Percentiles rank a stretch among this genome's conserved stretches.
Evolutionary conservation across 345 rosid species (phyloP).

Genomic region (Erysimum cheiranthoides): DNA sequence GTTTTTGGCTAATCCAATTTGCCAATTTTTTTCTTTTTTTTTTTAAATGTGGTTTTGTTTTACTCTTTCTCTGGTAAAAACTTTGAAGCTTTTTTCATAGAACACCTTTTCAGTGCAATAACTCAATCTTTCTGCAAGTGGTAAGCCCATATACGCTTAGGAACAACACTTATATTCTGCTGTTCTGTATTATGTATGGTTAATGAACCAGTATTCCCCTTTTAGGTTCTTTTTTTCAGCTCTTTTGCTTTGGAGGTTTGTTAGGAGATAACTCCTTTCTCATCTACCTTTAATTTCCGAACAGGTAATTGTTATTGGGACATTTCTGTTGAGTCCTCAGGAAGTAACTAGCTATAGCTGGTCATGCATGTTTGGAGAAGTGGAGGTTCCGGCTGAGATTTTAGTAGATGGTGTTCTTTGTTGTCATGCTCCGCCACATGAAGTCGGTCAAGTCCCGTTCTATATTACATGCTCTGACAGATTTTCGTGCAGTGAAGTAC

Average conservation of each 20-base stretch:
- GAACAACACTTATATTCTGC: neutral
- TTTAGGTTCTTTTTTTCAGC: slow-evolving; percentile 16
- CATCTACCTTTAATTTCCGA: slow-evolving; percentile 25
- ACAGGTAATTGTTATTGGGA: slow-evolving; percentile 75
- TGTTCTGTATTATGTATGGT: slow-evolving; percentile 34
- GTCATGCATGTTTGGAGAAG: slow-evolving; percentile 98
- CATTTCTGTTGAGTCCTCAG: slow-evolving; percentile 64
- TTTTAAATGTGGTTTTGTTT: slow-evolving; percentile 3
- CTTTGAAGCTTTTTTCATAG: neutral
- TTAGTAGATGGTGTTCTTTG: slow-evolving; percentile 79
- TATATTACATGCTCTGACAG: slow-evolving; percentile 92
- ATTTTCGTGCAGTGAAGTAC: slow-evolving; percentile 90
- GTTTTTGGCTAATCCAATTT: neutral
- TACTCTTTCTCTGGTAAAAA: slow-evolving; percentile 21
- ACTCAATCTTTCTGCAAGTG: neutral
- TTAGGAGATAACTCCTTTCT: slow-evolving; percentile 11
- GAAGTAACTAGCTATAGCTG: slow-evolving; percentile 72
- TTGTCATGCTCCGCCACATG: slow-evolving; percentile 71
- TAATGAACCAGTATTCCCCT: slow-evolving; percentile 6
- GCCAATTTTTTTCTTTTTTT: neutral
- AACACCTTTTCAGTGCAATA: neutral
- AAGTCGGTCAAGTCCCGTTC: slow-evolving; percentile 77
- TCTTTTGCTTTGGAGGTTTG: slow-evolving; percentile 19
- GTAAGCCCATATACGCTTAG: neutral
- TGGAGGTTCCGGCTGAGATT: slow-evolving; percentile 85